phyloP scores from a whole-genome alignment of 2,329 filamentous ascomycete species.

The Bisporella sp. region DNA sequence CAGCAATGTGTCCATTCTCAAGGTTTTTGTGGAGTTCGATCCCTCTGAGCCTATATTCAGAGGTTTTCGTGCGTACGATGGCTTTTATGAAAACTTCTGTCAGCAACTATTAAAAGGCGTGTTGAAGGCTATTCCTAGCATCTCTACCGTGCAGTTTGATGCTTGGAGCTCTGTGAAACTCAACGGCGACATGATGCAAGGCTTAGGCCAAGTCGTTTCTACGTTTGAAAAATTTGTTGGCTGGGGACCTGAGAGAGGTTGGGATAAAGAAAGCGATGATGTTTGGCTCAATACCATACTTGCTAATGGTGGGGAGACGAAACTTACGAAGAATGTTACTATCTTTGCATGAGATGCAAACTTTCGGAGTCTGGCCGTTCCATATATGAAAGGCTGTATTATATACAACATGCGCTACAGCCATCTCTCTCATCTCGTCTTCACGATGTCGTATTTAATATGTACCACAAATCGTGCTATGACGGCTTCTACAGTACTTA shows the following conservation, averaged over 20 bases:
- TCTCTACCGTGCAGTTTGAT: slow-evolving; percentile 61
- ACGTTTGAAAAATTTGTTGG: slow-evolving; percentile 44
- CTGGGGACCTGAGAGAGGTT: slow-evolving; percentile 63
- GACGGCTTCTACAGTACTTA: too few species aligned
- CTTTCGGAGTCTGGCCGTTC: too few species aligned
- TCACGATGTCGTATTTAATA: too few species aligned
- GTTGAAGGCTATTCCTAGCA: slow-evolving; percentile 46
- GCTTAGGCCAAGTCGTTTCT: slow-evolving; percentile 46
- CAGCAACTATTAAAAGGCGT: slow-evolving; percentile 49
- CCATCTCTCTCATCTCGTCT: too few species aligned
- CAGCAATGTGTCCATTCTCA: slow-evolving; percentile 48
- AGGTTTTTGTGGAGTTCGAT: slow-evolving; percentile 66
- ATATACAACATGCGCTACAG: too few species aligned
- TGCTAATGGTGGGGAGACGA: slow-evolving; percentile 10
- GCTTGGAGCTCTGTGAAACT: slow-evolving; percentile 60
- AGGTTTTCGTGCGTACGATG: slow-evolving; percentile 51
- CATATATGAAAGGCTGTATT: too few species aligned
- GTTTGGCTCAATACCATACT: slow-evolving; percentile 20
- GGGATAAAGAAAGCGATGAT: slow-evolving; percentile 42
- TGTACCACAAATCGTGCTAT: too few species aligned
- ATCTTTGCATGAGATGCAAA: background rate
- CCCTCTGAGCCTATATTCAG: slow-evolving; percentile 61
- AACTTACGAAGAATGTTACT: slow-evolving; percentile 1
- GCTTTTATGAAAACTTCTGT: slow-evolving; percentile 66
- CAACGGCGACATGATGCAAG: slow-evolving; percentile 55